Percentiles rank a stretch among this genome's conserved stretches.
These are phyloP conservation scores for Amylostereum areolatum DNA, from an alignment of 1,284 basidiomycete genomes.

Conservation along the genomic window DNA sequence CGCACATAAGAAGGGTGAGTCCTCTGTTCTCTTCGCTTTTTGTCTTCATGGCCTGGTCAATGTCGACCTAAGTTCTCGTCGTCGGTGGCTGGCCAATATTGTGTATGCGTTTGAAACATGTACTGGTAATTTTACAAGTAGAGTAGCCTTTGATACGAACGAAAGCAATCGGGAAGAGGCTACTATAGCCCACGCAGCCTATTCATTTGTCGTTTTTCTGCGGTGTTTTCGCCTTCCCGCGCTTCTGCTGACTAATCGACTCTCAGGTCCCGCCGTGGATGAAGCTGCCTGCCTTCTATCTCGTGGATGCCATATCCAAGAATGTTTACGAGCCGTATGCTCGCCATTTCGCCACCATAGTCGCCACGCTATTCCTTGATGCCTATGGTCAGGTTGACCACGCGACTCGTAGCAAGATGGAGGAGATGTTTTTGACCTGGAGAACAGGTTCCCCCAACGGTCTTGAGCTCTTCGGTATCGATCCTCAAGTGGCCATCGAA, in stretches of 20 bases:
- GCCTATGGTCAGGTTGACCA: conserved; percentile 84
- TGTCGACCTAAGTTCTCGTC: no score
- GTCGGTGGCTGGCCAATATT: no score
- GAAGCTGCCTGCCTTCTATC: conserved; percentile 92
- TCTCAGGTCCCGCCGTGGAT: conserved; percentile 75
- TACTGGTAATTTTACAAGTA: no score
- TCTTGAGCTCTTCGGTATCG: conserved; percentile 78
- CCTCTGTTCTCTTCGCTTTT: conserved; percentile 10
- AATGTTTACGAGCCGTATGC: conserved; percentile 91
- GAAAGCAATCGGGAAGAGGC: no score
- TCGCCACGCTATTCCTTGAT: conserved; percentile 75
- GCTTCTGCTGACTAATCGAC: conserved; percentile 56
- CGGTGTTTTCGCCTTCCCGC: conserved; percentile 22
- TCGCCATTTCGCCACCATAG: conserved; percentile 69
- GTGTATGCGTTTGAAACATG: no score
- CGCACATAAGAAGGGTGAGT: conserved; percentile 87
- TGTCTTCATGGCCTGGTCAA: conserved; percentile 5
- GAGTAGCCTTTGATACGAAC: no score
- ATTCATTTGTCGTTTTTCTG: conserved; percentile 5
- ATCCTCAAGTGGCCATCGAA: conserved; percentile 70
- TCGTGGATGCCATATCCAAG: conserved; percentile 95
- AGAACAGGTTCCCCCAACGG: conserved; percentile 73
- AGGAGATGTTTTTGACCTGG: conserved; percentile 94
- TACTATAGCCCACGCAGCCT: no score
- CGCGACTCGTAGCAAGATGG: conserved; percentile 84